phyloP scores from a whole-genome alignment of 352 stramenopile genomes.

The Elongisporangium undulatum region DNA sequence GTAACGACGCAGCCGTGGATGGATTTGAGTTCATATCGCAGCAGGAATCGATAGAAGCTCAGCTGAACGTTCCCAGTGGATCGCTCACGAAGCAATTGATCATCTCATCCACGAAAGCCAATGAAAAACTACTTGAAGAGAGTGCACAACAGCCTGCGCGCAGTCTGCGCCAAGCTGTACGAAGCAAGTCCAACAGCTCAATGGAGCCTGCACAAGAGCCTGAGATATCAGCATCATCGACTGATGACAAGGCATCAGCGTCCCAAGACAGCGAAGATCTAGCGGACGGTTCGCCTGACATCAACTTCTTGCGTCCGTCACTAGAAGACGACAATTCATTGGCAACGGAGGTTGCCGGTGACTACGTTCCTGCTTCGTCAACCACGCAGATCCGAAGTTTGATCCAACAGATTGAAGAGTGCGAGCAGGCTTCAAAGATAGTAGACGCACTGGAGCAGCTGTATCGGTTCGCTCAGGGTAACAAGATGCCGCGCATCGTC shows the following conservation, averaged over 20 bases:
- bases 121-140: background rate
- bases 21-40: background rate
- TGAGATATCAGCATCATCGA: background rate
- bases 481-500: constrained; percentile 22
- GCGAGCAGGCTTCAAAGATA: constrained; percentile 7
- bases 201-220: background rate
- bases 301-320: background rate
- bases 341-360: background rate
- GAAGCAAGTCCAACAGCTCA: background rate
- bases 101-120: background rate
- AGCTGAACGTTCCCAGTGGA: background rate
- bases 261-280: background rate
- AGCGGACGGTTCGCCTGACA: background rate
- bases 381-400: constrained; percentile 2
- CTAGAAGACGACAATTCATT: background rate
- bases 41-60: background rate
- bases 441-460: constrained; percentile 28
- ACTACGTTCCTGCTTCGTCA: constrained; percentile 10
- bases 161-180: background rate
- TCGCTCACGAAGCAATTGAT: background rate
- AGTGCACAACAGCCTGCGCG: background rate
- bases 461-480: constrained; percentile 21
- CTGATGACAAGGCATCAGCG: background rate
- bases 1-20: background rate
- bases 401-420: background rate